Conservation (phyloP, 257 asterid species). For the Nicotiana tabacum region DNA sequence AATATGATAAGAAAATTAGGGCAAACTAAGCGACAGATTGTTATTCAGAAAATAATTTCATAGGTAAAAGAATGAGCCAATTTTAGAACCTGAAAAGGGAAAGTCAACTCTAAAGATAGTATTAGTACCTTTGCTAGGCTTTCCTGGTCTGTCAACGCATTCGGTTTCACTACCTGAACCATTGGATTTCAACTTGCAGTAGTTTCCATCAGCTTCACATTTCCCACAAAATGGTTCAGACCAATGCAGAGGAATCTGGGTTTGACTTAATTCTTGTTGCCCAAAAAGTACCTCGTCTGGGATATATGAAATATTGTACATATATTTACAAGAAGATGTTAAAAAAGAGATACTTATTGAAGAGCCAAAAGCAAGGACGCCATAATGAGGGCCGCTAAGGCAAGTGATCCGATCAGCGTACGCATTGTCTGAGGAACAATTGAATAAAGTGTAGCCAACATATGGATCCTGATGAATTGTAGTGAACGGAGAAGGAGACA, state of each 20-base stretch:
- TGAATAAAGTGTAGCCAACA: constrained; percentile 1
- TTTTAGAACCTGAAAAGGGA: background rate
- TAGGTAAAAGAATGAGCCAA: background rate
- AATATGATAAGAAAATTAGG: too few relatives aligned
- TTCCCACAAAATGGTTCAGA: constrained; percentile 41
- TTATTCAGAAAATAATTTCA: too few relatives aligned
- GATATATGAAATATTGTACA: constrained; percentile 46
- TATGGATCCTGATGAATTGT: background rate
- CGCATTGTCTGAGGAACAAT: background rate
- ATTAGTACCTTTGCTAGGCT: background rate
- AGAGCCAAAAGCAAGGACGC: constrained; percentile 30
- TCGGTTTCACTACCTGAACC: constrained; percentile 25
- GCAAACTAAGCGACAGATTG: too few relatives aligned
- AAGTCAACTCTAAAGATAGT: background rate
- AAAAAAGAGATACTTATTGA: constrained; percentile 17
- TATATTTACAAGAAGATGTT: constrained; percentile 38
- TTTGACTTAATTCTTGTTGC: background rate
- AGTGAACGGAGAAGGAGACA: background rate
- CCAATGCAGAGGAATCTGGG: constrained; percentile 35
- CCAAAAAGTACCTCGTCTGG: constrained; percentile 24
- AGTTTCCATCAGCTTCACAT: constrained; percentile 37
- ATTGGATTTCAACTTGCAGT: constrained; percentile 39
- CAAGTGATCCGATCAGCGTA: constrained; percentile 32
- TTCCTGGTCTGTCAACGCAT: constrained; percentile 33
- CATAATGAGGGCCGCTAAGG: constrained; percentile 27